A percentile compares a stretch with the other conserved stretches of the same genome.
phyloP scores from a whole-genome alignment of 805 yeast species.

The Lipomyces lipofer region DNA sequence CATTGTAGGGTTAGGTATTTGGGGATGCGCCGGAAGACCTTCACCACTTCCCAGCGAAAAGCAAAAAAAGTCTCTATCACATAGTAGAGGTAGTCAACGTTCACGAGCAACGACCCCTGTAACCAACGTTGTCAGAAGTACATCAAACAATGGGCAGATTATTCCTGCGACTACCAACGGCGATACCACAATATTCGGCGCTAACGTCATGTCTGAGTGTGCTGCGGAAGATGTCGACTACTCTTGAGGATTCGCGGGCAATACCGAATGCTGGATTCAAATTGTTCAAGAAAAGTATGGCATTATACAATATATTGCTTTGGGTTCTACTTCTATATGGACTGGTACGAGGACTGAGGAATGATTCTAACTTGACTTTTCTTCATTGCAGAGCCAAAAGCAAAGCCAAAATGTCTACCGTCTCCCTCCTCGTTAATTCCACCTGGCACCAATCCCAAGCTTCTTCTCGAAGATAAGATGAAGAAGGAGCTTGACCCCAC shows the following conservation, averaged over 20 bases:
- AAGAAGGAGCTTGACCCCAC: constrained; percentile 62
- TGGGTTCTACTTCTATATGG: not conserved
- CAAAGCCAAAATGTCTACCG: constrained; percentile 6
- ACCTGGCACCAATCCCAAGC: constrained; percentile 41
- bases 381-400: constrained; percentile 6
- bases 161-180: too few relatives aligned
- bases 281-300: constrained; percentile 10
- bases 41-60: too few relatives aligned
- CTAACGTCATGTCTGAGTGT: too few relatives aligned
- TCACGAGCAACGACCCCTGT: too few relatives aligned
- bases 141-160: too few relatives aligned
- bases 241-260: not conserved
- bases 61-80: too few relatives aligned
- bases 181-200: too few relatives aligned
- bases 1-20: too few relatives aligned
- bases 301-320: not conserved
- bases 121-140: too few relatives aligned
- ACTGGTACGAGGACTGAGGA: not conserved
- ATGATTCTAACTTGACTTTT: too few relatives aligned
- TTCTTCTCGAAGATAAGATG: constrained; percentile 53
- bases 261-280: constrained; percentile 18
- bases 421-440: constrained; percentile 21
- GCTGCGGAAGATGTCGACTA: not conserved
- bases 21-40: too few relatives aligned
- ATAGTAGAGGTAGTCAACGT: too few relatives aligned